Conservation (phyloP, 768 basidiomycete genomes). For the Porpolomopsis calyptriformis region DNA sequence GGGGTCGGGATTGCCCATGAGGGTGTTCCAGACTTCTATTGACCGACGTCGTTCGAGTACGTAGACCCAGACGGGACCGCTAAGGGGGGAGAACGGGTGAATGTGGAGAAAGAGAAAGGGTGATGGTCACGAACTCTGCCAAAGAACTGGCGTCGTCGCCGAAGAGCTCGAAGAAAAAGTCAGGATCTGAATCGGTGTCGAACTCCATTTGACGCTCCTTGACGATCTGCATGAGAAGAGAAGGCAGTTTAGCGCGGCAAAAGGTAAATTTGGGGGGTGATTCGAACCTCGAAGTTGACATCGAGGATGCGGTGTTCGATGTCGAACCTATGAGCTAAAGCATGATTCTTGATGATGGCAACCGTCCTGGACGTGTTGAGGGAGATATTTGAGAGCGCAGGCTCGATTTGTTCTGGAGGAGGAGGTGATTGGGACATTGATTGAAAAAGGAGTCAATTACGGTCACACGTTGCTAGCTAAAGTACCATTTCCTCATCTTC, state of each 20-base stretch:
- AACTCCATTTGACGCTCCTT: constrained; percentile 88
- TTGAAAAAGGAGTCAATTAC: neutral
- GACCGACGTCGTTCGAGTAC: constrained; percentile 76
- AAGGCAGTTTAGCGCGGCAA: constrained; percentile 4
- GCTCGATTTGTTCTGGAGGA: constrained; percentile 6
- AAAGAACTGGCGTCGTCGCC: constrained; percentile 66
- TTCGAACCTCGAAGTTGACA: constrained; percentile 69
- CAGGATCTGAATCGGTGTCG: constrained; percentile 73
- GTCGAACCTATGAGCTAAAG: constrained; percentile 60
- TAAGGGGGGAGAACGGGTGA: constrained; percentile 17
- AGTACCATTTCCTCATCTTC: constrained; percentile 87
- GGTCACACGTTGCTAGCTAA: neutral
- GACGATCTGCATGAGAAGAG: constrained; percentile 44
- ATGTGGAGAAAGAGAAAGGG: neutral
- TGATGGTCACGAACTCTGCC: constrained; percentile 55
- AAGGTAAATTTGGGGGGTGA: constrained; percentile 5
- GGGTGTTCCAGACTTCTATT: constrained; percentile 67
- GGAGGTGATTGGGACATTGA: neutral
- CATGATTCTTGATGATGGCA: constrained; percentile 78
- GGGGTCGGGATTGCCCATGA: constrained; percentile 64
- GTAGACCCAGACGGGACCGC: constrained; percentile 87
- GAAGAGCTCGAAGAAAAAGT: constrained; percentile 68
- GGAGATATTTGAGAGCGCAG: neutral
- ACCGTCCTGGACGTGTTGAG: constrained; percentile 46
- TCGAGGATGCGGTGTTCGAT: constrained; percentile 73